Conservation (phyloP, 192 early-diverging fungal genomes). For the Coemansia sp. region DNA sequence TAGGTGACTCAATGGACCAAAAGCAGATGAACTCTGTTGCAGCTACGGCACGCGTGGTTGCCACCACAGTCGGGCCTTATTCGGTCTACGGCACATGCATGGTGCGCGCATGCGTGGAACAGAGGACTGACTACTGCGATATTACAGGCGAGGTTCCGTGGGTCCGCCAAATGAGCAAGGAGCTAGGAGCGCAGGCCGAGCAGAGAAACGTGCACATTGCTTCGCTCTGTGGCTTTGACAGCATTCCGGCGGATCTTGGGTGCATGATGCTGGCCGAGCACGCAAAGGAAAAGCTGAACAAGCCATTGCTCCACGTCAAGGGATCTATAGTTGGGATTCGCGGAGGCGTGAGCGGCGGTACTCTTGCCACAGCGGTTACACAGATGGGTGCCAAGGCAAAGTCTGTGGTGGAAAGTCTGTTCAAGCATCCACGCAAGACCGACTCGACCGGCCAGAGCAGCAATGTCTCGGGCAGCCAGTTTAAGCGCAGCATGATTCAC, state of each 20-base stretch:
- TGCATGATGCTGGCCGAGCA: conserved; percentile 70
- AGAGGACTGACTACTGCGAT: conserved; percentile 82
- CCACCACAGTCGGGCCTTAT: conserved; percentile 86
- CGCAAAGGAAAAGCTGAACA: conserved; percentile 48
- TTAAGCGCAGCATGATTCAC: conserved; percentile 33
- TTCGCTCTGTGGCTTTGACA: conserved; percentile 87
- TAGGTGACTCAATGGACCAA: conserved; percentile 67
- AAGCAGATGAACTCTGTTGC: conserved; percentile 64
- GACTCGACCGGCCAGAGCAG: not conserved
- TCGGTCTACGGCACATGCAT: conserved; percentile 68
- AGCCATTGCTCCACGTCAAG: conserved; percentile 64
- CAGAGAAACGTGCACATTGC: conserved; percentile 71
- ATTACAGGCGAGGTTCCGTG: conserved; percentile 82
- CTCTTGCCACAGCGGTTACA: conserved; percentile 49
- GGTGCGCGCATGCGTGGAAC: conserved; percentile 43
- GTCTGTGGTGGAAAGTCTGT: not conserved
- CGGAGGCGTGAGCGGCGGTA: conserved; percentile 71
- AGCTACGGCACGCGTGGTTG: conserved; percentile 67
- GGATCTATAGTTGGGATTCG: conserved; percentile 56
- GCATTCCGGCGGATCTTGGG: conserved; percentile 85
- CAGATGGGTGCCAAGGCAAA: conserved; percentile 25
- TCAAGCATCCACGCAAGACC: not conserved
- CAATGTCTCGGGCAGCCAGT: not conserved
- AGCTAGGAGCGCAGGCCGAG: conserved; percentile 67
- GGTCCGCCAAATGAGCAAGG: conserved; percentile 63